Percentiles rank a stretch among this genome's conserved stretches.
Evolutionary conservation across 164 flowering plant genomes (phyloP).

Genomic region (Vitis labrusca): DNA sequence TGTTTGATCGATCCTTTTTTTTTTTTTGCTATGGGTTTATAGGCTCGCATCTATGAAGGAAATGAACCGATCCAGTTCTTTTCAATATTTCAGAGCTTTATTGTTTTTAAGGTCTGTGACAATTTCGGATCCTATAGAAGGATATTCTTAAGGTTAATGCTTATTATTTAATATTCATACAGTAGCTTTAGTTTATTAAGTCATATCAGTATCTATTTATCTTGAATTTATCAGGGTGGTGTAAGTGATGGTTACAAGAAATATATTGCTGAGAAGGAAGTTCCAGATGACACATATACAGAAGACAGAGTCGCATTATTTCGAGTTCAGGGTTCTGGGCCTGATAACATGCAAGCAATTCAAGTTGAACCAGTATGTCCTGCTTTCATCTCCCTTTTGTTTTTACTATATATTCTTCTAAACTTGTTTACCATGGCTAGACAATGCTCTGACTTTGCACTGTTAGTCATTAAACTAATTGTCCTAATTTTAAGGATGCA

Average conservation of each 20-base stretch:
- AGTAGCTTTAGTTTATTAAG: background rate
- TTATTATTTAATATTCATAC: background rate
- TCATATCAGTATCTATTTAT: constrained; percentile 8
- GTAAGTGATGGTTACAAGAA: constrained; percentile 84
- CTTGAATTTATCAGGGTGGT: constrained; percentile 74
- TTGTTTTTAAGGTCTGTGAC: constrained; percentile 69
- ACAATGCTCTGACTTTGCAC: too few relatives aligned
- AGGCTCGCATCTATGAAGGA: constrained; percentile 93
- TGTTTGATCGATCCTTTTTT: background rate
- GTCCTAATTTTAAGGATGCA: too few relatives aligned
- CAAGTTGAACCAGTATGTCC: constrained; percentile 83
- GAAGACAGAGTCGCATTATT: constrained; percentile 86
- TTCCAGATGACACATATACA: constrained; percentile 81
- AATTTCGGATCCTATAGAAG: background rate
- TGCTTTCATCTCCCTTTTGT: constrained; percentile 8
- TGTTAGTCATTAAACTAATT: too few relatives aligned
- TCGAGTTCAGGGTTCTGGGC: constrained; percentile 96
- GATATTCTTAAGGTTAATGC: background rate
- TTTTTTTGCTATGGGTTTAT: constrained; percentile 9
- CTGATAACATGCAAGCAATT: constrained; percentile 99
- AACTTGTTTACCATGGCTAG: background rate
- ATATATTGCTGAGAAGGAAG: constrained; percentile 56
- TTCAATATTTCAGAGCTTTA: constrained; percentile 88
- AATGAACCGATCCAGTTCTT: constrained; percentile 86
- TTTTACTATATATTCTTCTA: background rate